These are phyloP conservation scores for Thelephora ganbajun DNA, from an alignment of 768 basidiomycete species.

Conservation along the genomic window DNA sequence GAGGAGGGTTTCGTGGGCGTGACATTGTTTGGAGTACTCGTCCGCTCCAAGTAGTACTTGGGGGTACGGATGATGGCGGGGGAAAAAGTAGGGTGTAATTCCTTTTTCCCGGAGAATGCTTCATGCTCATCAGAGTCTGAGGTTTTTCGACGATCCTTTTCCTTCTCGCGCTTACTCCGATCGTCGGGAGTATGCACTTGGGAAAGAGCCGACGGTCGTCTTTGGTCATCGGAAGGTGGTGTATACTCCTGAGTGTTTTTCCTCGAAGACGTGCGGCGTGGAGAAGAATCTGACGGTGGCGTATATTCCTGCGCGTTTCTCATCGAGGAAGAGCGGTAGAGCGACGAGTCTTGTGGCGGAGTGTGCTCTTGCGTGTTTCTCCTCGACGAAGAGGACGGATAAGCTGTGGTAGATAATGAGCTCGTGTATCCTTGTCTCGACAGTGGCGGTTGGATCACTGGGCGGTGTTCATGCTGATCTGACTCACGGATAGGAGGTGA, in stretches of 20 bases:
- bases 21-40: background rate
- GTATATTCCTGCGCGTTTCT: background rate
- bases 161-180: too few relatives aligned
- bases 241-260: background rate
- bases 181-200: too few relatives aligned
- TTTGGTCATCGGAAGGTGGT: background rate
- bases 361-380: background rate
- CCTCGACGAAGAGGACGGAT: background rate
- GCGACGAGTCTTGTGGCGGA: background rate
- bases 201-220: too few relatives aligned
- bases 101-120: constrained; percentile 33
- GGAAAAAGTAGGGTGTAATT: constrained; percentile 57
- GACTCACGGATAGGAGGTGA: background rate
- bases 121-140: constrained; percentile 19
- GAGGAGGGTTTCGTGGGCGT: constrained; percentile 6
- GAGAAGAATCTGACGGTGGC: background rate
- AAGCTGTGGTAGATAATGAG: background rate
- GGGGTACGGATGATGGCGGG: constrained; percentile 58
- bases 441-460: background rate
- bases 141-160: constrained; percentile 4
- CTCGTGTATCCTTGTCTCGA: background rate
- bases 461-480: background rate
- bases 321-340: background rate
- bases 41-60: constrained; percentile 30
- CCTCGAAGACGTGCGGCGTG: background rate